Evolutionary conservation across 768 basidiomycete species (phyloP), one percentile per base, ranked within the genome.

Genomic region (Neoboletus magnificus): DNA sequence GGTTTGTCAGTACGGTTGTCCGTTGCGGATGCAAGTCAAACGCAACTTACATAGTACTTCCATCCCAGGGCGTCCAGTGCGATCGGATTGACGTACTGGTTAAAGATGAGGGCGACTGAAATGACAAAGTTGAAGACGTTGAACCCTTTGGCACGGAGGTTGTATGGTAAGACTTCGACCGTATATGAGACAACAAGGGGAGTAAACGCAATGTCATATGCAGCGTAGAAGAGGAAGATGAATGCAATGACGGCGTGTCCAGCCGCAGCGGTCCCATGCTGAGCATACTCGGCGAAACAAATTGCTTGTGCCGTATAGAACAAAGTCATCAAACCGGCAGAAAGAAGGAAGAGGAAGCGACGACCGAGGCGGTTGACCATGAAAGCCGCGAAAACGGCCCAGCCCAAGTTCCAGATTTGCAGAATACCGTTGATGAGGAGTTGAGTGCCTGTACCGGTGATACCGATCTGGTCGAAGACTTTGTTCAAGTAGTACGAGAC

Each of bases 111-210:
- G 7, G 91, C 81, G 52, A 87, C 61, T 13, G 89, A 90, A 68
- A 91, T 82, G 55, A 81, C 74, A 68, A 93, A 87, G 73, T 83
- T 88, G 79, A 93, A 90, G 52, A 93, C 65, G 60, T 80, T 87
- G 77, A 91, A 85, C 51, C 91, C 90, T 77, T 92, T 93, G 61
- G 91, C 91, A 70, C 92, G 91, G 54, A 94, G 76, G 30, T 76
- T 73, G 76, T 80, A 93, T 6, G 92, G 92, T 50, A 94, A 75
- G 72, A 95, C 94, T 72, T 96, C 93, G 59, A 93, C 80, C 42
- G 91, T 89, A 76, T 94, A 93, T 0, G 87, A 82, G 53, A 93
- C 86, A 61, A 92, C 86, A 56, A 94, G 85, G 10, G 93, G 92
- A 5, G 88, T 85, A 77, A 91, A 93, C 15, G 90, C 90, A 42